These are phyloP conservation scores for Leptographium procerum DNA, from an alignment of 2,329 filamentous ascomycete genomes.

Conservation along the genomic window DNA sequence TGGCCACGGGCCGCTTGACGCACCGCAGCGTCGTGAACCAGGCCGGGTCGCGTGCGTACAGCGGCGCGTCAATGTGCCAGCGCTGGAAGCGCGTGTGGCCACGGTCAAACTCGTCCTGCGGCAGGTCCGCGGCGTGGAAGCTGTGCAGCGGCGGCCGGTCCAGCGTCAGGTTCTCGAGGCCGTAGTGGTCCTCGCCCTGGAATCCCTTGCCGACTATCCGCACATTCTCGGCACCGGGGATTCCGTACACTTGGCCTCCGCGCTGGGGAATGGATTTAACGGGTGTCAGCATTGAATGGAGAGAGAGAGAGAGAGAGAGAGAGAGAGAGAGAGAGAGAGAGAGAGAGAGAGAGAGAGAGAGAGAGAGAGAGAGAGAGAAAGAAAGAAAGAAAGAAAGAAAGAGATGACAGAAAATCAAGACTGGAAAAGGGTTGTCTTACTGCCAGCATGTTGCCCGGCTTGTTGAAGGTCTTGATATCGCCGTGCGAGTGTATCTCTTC, in stretches of 20 bases:
- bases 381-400: no score
- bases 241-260: conserved; percentile 22
- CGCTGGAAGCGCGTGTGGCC: conserved; percentile 33
- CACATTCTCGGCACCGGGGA: conserved; percentile 31
- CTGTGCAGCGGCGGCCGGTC: conserved; percentile 21
- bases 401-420: background rate
- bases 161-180: conserved; percentile 25
- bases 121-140: conserved; percentile 24
- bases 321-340: background rate
- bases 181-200: conserved; percentile 32
- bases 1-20: conserved; percentile 25
- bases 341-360: background rate
- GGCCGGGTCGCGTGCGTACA: conserved; percentile 24
- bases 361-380: no score
- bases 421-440: background rate
- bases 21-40: conserved; percentile 21
- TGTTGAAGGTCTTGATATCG: conserved; percentile 27
- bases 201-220: conserved; percentile 32
- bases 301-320: background rate
- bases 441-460: conserved; percentile 26
- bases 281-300: background rate
- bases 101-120: conserved; percentile 22
- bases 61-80: conserved; percentile 37
- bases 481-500: conserved; percentile 30
- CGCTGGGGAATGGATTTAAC: conserved; percentile 12